Evolutionary conservation across 2,329 filamentous ascomycete genomes (phyloP), one percentile per base, ranked within the genome.

Genomic region (Tolypocladium tundrense): DNA sequence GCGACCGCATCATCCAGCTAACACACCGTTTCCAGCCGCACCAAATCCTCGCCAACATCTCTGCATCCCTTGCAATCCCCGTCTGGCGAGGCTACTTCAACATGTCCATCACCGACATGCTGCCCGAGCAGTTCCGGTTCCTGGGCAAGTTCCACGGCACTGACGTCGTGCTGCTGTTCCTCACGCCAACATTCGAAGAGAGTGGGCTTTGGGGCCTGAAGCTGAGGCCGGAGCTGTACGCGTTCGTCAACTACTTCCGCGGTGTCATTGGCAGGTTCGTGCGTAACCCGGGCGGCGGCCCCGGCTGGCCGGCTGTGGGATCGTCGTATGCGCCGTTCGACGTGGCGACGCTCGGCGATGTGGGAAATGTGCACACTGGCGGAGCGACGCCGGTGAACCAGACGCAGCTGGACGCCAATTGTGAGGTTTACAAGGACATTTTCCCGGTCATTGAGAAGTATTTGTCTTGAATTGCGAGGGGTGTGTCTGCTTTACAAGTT

Each of bases 61-160:
- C 67, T 1, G 53, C 65, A 1, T 56, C 62, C 0, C 35, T 60
- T 4, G 48, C 56, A 4, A 64, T 58, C 24, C 61, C 66, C 16
- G 65, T 63, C 1, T 69, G 68, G 68, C 62, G 65, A 14, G 66
- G 63, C 57, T 62, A 60, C 60, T 67, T 66, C 61, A 69, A 68
- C 54, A 48, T 60, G 7, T 69, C 67, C 1, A 50, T 65, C 27
- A 57, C 60, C 0, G 60, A 60, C n/a, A 53, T 65, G 11, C 33
- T 69, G 2, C 62, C 61, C 2, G 40, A 58, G 1, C 40, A 65
- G 21, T 65, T 61, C 50, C 43, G 33, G 1, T 70, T 60, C 58
- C 61, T 69, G 0, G 64, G 60, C 21, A 68, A 66, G 27, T 68
- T 67, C 53, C 67, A 70, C 57, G 61, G 59, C 24, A 62, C 61